Conservation (phyloP, 2,329 filamentous ascomycete genomes). For the Stromatinia cepivora region DNA sequence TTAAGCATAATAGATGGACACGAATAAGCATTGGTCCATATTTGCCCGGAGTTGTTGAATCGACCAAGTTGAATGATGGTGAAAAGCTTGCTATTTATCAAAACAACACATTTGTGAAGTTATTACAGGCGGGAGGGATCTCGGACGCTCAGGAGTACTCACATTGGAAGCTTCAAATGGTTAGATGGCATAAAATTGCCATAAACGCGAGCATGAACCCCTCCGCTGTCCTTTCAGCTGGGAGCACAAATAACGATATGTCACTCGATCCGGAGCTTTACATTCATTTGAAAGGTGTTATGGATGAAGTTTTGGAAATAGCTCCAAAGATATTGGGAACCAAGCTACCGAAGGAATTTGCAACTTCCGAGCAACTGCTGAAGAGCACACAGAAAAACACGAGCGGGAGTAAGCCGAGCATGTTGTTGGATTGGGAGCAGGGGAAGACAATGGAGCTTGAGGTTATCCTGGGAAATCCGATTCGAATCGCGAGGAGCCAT, state of each 20-base stretch:
- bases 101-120: conserved; percentile 49
- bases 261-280: conserved; percentile 62
- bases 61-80: conserved; percentile 17
- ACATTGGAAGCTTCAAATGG: conserved; percentile 66
- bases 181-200: conserved; percentile 75
- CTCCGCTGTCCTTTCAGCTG: conserved; percentile 65
- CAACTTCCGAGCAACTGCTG: conserved; percentile 62
- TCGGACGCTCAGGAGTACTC: conserved; percentile 64
- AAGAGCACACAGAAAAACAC: conserved; percentile 63
- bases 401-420: conserved; percentile 55
- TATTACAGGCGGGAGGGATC: conserved; percentile 55
- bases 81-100: conserved; percentile 27
- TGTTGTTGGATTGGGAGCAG: conserved; percentile 55
- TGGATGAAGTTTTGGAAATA: conserved; percentile 67
- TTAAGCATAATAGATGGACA: conserved; percentile 74
- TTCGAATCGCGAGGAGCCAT: conserved; percentile 51
- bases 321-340: conserved; percentile 63
- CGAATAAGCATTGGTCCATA: conserved; percentile 69
- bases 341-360: conserved; percentile 60
- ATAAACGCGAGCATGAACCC: conserved; percentile 78
- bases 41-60: conserved; percentile 48
- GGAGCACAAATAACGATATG: conserved; percentile 66
- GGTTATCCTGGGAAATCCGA: conserved; percentile 57
- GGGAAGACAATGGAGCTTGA: conserved; percentile 56
- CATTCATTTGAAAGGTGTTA: conserved; percentile 62